Percentiles rank a stretch among this genome's conserved stretches.
Conservation (phyloP, 139 green algal genomes). For the Chlorella sp. region DNA sequence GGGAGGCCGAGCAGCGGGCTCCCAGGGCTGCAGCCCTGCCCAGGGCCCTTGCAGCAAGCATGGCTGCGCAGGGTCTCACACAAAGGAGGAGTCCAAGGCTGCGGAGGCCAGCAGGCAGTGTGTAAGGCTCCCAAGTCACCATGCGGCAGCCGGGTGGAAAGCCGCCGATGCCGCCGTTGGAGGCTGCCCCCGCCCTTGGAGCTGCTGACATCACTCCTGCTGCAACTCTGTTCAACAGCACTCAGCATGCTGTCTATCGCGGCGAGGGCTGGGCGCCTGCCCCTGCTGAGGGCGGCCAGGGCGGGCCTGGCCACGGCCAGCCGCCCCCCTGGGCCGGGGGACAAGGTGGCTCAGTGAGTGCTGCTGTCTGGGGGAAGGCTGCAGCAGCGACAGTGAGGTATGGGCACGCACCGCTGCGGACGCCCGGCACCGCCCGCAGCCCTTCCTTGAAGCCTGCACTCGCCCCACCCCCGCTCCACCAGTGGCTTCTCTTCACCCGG, state of each 20-base stretch:
- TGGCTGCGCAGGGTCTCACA: not conserved
- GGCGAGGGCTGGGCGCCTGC: not conserved
- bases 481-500: slow-evolving; percentile 25
- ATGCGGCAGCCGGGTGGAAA: not conserved
- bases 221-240: not conserved
- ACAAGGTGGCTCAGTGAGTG: slow-evolving; percentile 8
- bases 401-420: too few species aligned
- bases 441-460: not conserved
- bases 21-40: not conserved
- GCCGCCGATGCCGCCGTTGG: not conserved
- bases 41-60: slow-evolving; percentile 8
- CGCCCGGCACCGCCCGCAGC: too few species aligned
- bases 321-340: not conserved
- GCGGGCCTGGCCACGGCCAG: not conserved
- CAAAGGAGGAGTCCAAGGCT: not conserved
- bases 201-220: not conserved
- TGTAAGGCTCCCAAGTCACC: not conserved
- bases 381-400: too few species aligned
- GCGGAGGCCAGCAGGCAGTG: not conserved
- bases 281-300: not conserved
- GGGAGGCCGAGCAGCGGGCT: not conserved
- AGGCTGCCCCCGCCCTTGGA: too few species aligned
- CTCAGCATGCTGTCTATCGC: not conserved
- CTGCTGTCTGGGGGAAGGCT: not conserved
- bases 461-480: not conserved